Evolutionary conservation across 192 early-diverging fungal species (phyloP), one percentile per base, ranked within the genome.

Genomic region (Coemansia sp.): DNA sequence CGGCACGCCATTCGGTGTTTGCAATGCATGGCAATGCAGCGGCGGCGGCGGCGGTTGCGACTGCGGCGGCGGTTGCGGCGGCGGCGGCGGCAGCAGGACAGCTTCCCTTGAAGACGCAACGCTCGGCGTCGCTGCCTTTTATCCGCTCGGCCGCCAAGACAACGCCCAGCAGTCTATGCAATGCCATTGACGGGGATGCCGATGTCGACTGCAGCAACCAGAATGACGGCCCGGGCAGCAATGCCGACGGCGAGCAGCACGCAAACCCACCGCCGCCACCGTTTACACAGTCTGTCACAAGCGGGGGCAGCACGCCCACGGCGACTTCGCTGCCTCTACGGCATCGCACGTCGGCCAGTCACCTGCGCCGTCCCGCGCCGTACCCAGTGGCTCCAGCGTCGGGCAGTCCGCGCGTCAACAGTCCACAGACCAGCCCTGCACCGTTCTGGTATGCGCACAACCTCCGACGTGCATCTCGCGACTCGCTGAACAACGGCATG

Each of bases 51-150:
- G 19, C 24, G 8, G 42, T 25, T 22, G 42, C 42, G 5, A 25
- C 42, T 11, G 42, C 42, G 7, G 36, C 61, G 28, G 39, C 33
- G 38, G 62, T 55, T 9, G 62, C 64, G 39, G 39, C 29, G 35
- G 29, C 41, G n/a, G 43, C 53, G 14, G 42, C 46, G 7, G 52
- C 36, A 3, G 50, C 50, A 2, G 50, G 52, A 7, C 47, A 55
- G 4, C 42, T 55, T 41, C 62, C 58, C 9, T 33, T 67, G 23
- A 75, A 75, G 60, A 75, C 72, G 3, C 72, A 75, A 53, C 64
- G 72, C 3, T 75, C 72, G 15, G 72, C 72, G 4, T 75, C 72
- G 9, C 72, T 75, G 11, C 72, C 72, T 17, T 75, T 65, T 32
- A 67, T 75, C 18, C 64, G 60, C 36, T 17, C 64, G 18, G 55